These are phyloP conservation scores for Glycyrrhiza uralensis DNA, from an alignment of 306 rosid species.

Conservation along the genomic window DNA sequence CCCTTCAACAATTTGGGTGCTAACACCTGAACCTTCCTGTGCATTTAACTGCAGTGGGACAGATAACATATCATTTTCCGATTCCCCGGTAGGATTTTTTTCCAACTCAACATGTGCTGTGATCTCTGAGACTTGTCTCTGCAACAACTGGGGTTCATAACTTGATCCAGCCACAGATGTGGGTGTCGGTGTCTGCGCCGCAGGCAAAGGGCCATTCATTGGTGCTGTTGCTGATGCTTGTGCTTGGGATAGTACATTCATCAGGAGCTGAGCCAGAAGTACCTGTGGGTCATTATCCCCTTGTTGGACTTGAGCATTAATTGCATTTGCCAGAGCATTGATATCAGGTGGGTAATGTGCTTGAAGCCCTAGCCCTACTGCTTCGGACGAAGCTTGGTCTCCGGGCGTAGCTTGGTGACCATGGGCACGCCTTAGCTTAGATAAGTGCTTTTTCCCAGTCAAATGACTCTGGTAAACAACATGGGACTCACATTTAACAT, in stretches of 20 bases:
- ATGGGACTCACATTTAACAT: conserved; percentile 75
- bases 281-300: conserved; percentile 66
- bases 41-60: not conserved
- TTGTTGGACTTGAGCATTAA: conserved; percentile 54
- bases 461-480: conserved; percentile 68
- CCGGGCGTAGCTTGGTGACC: conserved; percentile 43
- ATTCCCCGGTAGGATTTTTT: conserved; percentile 14
- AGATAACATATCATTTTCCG: conserved; percentile 1
- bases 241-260: conserved; percentile 53
- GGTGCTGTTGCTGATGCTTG: conserved; percentile 35
- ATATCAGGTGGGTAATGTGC: conserved; percentile 50
- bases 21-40: conserved; percentile 6
- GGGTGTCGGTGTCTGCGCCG: conserved; percentile 21
- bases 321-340: conserved; percentile 36
- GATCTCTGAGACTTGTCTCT: conserved; percentile 9
- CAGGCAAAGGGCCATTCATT: not conserved
- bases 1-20: conserved; percentile 24
- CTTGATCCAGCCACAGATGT: conserved; percentile 14
- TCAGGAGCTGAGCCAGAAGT: conserved; percentile 63
- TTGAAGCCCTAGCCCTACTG: conserved; percentile 55
- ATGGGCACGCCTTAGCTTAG: conserved; percentile 49
- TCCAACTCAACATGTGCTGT: not conserved
- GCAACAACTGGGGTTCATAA: conserved; percentile 7
- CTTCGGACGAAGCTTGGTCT: conserved; percentile 29
- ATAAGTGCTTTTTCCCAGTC: conserved; percentile 62